A percentile compares a stretch with the other conserved stretches of the same genome.
These are phyloP conservation scores for Ceraceosorus bombacis DNA, from an alignment of 1,284 basidiomycete species.

Conservation along the genomic window DNA sequence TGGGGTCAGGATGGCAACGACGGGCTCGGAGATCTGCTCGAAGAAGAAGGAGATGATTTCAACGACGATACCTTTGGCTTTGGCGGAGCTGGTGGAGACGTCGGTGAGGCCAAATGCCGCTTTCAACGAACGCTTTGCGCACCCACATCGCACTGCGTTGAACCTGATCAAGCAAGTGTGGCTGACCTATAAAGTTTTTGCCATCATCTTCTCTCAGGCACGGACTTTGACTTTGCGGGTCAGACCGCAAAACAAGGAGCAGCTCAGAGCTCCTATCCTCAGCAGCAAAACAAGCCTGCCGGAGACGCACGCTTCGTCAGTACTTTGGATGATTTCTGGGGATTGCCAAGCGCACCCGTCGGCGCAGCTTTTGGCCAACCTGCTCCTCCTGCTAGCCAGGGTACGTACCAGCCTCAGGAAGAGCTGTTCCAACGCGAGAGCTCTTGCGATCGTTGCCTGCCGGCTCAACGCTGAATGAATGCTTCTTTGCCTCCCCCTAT, in stretches of 20 bases:
- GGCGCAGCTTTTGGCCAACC: too few species aligned
- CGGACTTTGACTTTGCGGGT: conserved; percentile 79
- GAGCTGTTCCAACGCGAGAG: too few species aligned
- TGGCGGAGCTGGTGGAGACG: conserved; percentile 24
- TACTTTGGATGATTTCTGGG: conserved; percentile 47
- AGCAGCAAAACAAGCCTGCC: conserved; percentile 11
- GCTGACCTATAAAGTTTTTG: not conserved
- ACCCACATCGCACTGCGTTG: too few species aligned
- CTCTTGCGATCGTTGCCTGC: too few species aligned
- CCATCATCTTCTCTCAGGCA: conserved; percentile 55
- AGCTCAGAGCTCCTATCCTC: not conserved
- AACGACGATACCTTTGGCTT: conserved; percentile 83
- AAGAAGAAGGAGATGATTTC: conserved; percentile 79
- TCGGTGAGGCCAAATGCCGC: conserved; percentile 10
- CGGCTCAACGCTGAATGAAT: too few species aligned
- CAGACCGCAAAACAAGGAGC: conserved; percentile 3
- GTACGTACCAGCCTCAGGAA: too few species aligned
- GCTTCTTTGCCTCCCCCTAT: too few species aligned
- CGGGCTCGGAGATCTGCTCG: conserved; percentile 75
- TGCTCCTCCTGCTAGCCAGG: too few species aligned
- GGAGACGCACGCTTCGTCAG: conserved; percentile 39
- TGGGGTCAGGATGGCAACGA: conserved; percentile 85
- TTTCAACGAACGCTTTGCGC: not conserved
- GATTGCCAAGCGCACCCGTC: conserved; percentile 20
- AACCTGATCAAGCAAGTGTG: too few species aligned